These are phyloP conservation scores for Linaria vulgaris DNA, from an alignment of 257 asterid species.

Conservation along the genomic window DNA sequence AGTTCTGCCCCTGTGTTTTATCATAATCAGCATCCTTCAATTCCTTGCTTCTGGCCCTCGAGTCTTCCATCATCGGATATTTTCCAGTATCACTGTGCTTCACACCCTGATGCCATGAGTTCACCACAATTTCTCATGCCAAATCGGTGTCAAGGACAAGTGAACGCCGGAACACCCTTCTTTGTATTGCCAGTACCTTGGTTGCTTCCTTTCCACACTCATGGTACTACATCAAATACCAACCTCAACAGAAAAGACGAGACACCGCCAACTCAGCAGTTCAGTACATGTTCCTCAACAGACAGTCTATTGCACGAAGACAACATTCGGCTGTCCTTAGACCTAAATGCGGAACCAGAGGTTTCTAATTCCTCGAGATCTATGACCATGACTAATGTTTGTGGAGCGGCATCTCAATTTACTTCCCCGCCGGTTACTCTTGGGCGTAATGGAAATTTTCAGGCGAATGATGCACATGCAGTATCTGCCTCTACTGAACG, in stretches of 20 bases:
- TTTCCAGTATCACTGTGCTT: constrained; percentile 27
- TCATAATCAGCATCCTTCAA: constrained; percentile 36
- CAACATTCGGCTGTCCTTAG: constrained; percentile 4
- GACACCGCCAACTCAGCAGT: constrained; percentile 15
- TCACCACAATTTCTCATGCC: constrained; percentile 32
- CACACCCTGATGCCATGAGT: constrained; percentile 21
- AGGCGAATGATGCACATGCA: constrained; percentile 11
- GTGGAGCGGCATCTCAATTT: constrained; percentile 12
- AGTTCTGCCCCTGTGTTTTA: constrained; percentile 27
- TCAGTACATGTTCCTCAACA: constrained; percentile 27
- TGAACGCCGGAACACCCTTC: constrained; percentile 40
- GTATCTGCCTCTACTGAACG: constrained; percentile 25
- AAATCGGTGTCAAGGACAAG: constrained; percentile 22
- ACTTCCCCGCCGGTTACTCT: constrained; percentile 20
- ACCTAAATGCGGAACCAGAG: constrained; percentile 19
- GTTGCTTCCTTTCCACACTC: constrained; percentile 42
- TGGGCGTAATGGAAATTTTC: constrained; percentile 7
- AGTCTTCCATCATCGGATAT: constrained; percentile 35
- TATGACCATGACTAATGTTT: not conserved
- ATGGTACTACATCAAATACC: constrained; percentile 1
- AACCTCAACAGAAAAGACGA: constrained; percentile 16
- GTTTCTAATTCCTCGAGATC: constrained; percentile 10
- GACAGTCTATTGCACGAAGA: constrained; percentile 20
- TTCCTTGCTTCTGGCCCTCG: constrained; percentile 56
- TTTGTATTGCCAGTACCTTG: constrained; percentile 56